Evolutionary conservation across 2,329 filamentous ascomycete species (phyloP), one percentile per base, ranked within the genome.

Genomic region (Alternaria gaisen): DNA sequence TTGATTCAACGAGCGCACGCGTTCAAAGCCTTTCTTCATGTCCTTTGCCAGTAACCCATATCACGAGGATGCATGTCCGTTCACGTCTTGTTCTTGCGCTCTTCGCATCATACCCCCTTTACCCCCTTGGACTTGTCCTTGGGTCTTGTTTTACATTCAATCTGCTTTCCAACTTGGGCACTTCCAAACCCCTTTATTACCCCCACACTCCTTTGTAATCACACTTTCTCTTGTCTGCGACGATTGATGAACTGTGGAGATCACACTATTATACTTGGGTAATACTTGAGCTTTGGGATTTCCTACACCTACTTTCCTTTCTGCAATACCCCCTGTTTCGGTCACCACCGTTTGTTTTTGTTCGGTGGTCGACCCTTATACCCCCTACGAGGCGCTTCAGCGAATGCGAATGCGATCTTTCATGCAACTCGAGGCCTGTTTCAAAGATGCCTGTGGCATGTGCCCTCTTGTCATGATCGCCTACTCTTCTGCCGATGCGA

Each of bases 161-260:
- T 24, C 43, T 69, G 58, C 43, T 38, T 57, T 67, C 63, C 54
- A 62, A 65, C 65, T 57, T 56, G 43, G 47, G 51, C 12, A 32
- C 20, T 60, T 20, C 11, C 18, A 20, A 46, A 58, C 42, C 32
- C 61, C 63, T 61, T 58, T 65, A 60, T 55, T 58, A 65, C 68
- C 66, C 66, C 56, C 57, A 56, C 65, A 58, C 56, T 55, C 38
- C 26, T 48, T 72, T 72, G 61, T 73, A 72, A 74, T 72, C 64
- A 52, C 46, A 14, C 63, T 58, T 65, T 68, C 63, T 58, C 61
- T 68, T 71, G 68, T 71, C 68, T 63, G 69, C 65, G 60, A 73
- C 68, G 67, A 77, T 70, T 72, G 68, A 73, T 60, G 66, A 74
- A 30, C 24, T 58, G 24, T 44, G 30, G 44, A 65, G 61, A 51